These are phyloP conservation scores for Magnaporthales sp. DNA, from an alignment of 2,329 filamentous ascomycete genomes.

Conservation along the genomic window DNA sequence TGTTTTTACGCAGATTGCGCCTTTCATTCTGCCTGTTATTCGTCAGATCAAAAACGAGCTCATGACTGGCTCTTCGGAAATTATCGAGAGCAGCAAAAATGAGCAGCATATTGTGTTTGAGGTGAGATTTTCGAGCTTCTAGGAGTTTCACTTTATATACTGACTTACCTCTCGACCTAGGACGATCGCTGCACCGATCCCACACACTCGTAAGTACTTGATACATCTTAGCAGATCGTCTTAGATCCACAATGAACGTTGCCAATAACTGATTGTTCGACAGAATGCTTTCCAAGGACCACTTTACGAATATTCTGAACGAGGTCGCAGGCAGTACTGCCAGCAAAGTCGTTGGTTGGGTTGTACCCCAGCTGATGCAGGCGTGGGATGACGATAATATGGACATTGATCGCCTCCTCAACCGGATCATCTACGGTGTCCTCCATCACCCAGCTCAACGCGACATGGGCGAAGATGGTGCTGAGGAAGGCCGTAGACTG, in stretches of 20 bases:
- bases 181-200: slow-evolving; percentile 71
- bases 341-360: slow-evolving; percentile 71
- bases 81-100: slow-evolving; percentile 75
- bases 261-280: background rate
- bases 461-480: slow-evolving; percentile 59
- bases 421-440: slow-evolving; percentile 72
- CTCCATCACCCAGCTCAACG: slow-evolving; percentile 84
- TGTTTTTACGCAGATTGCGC: slow-evolving; percentile 85
- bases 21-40: slow-evolving; percentile 80
- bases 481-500: slow-evolving; percentile 58
- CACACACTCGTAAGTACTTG: slow-evolving; percentile 1
- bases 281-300: slow-evolving; percentile 83
- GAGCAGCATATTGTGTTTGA: slow-evolving; percentile 84
- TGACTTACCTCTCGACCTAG: background rate
- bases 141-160: background rate
- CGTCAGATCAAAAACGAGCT: slow-evolving; percentile 81
- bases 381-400: slow-evolving; percentile 72
- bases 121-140: background rate
- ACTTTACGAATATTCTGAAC: slow-evolving; percentile 85
- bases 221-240: background rate
- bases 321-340: slow-evolving; percentile 80
- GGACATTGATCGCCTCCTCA: slow-evolving; percentile 62
- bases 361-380: slow-evolving; percentile 79
- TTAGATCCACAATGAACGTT: background rate
- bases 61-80: slow-evolving; percentile 74